These are phyloP conservation scores for Schizophyllum amplum DNA, from an alignment of 1,284 basidiomycete genomes.

Conservation along the genomic window DNA sequence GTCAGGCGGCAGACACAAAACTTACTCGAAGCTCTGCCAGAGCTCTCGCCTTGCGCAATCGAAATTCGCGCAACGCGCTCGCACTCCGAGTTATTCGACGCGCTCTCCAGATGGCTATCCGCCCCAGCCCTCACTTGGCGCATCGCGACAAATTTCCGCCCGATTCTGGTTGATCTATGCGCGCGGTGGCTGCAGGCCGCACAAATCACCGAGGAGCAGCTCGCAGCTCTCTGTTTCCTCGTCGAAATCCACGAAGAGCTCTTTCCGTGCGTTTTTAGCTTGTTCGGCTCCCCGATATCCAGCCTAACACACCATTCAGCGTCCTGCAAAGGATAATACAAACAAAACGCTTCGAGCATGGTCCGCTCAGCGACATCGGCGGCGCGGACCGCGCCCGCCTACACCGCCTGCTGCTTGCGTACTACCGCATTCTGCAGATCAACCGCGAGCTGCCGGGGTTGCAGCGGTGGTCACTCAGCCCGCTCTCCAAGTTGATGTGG, in stretches of 20 bases:
- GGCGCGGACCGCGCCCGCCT: slow-evolving; percentile 20
- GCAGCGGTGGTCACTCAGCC: slow-evolving; percentile 58
- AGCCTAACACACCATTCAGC: slow-evolving; percentile 24
- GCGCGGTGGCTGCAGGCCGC: slow-evolving; percentile 57
- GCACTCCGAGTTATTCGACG: slow-evolving; percentile 29
- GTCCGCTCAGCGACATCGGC: slow-evolving; percentile 34
- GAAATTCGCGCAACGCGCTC: slow-evolving; percentile 27
- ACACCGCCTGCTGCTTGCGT: slow-evolving; percentile 67
- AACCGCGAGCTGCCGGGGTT: slow-evolving; percentile 60
- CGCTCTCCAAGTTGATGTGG: slow-evolving; percentile 51
- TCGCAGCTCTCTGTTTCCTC: slow-evolving; percentile 53
- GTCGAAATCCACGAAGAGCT: slow-evolving; percentile 68
- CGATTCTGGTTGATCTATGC: slow-evolving; percentile 63
- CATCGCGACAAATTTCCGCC: slow-evolving; percentile 54
- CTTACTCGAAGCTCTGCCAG: slow-evolving; percentile 16
- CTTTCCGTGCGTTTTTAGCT: slow-evolving; percentile 51
- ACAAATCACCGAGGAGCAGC: slow-evolving; percentile 39
- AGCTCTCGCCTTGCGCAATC: slow-evolving; percentile 25
- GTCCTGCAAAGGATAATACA: slow-evolving; percentile 42
- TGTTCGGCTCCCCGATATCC: slow-evolving; percentile 4
- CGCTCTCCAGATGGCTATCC: slow-evolving; percentile 42
- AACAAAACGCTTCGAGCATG: slow-evolving; percentile 36
- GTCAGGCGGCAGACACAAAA: slow-evolving; percentile 41
- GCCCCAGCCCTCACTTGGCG: slow-evolving; percentile 44
- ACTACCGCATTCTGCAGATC: slow-evolving; percentile 71